Evolutionary conservation across 176 grass and related monocot genomes (phyloP), one percentile per base, ranked within the genome.

Genomic region (Musa acuminata): DNA sequence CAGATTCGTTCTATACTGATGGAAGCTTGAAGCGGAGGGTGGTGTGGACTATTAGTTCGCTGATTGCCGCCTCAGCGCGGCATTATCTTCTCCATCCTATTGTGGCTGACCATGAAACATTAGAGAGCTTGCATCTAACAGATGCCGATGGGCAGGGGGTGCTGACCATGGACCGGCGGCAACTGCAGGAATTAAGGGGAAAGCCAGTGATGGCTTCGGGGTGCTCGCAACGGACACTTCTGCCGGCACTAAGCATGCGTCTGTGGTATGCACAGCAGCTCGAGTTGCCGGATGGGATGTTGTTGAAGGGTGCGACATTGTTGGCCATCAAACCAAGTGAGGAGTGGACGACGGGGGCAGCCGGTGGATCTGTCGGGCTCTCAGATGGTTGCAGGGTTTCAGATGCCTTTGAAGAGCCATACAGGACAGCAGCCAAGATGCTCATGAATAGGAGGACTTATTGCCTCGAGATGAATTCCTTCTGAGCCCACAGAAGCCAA

Each of bases 21-120:
- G 69, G 69, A 21, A 72, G 69, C 69, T 72, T 72, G 21, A 72
- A 72, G 69, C 49, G 19, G 50, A 72, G 69, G 50, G 69, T 72
- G 20, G 49, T 72, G 21, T 72, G 69, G 69, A 72, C 69, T 24
- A 72, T 72, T 13, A 72, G 69, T 20, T 72, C 69, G 50, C 51
- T 72, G 69, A 72, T 72, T 52, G 69, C 69, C 2, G 69, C 69
- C 17, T 72, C 69, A 5, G 48, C 69, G 17, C 49, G 69, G 1
- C 69, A 72, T 52, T 72, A 53, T 72, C 50, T 72, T 52, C 16
- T 72, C 50, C 69, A 72, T 51, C 69, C 69, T 4, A 72, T 72
- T 22, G 21, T 72, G 49, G 69, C 29, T 9, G 69, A 53, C 11
- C 69, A 72, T 50, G 50, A 72, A 9, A 51, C 50, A 21, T 52